Evolutionary conservation across 2,329 filamentous ascomycete genomes (phyloP).

Genomic region (Alternaria triticimaculans): DNA sequence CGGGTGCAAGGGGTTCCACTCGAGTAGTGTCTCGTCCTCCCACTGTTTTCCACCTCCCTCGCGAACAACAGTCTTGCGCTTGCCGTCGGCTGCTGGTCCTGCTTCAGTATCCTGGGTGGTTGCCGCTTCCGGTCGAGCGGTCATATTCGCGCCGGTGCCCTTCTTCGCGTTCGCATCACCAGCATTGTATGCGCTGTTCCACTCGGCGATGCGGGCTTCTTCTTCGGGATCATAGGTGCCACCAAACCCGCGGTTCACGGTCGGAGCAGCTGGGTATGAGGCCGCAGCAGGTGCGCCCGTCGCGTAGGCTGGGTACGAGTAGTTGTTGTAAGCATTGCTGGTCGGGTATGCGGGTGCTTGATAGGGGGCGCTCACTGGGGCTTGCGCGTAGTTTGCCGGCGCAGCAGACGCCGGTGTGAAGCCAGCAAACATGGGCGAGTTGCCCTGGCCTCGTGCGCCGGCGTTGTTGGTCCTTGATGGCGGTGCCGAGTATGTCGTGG

Average conservation of each 20-base stretch:
- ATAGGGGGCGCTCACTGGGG: slow-evolving; percentile 51
- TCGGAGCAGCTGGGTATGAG: slow-evolving; percentile 25
- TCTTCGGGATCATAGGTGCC: slow-evolving; percentile 73
- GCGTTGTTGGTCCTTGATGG: slow-evolving; percentile 55
- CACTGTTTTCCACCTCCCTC: slow-evolving; percentile 90
- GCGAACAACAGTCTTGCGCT: slow-evolving; percentile 85
- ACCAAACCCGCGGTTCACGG: slow-evolving; percentile 40
- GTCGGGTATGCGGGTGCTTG: slow-evolving; percentile 49
- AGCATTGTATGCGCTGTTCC: slow-evolving; percentile 87
- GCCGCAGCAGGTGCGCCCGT: slow-evolving; percentile 41
- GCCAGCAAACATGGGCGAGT: slow-evolving; percentile 55
- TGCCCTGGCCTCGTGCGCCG: slow-evolving; percentile 36
- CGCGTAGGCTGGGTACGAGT: slow-evolving; percentile 76
- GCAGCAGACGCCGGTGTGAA: slow-evolving; percentile 62
- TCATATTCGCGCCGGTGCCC: slow-evolving; percentile 50
- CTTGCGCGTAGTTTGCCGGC: slow-evolving; percentile 47
- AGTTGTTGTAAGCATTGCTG: slow-evolving; percentile 59
- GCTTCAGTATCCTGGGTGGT: slow-evolving; percentile 55
- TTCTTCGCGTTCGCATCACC: slow-evolving; percentile 59
- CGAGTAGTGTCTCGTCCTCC: slow-evolving; percentile 85
- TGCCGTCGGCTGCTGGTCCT: slow-evolving; percentile 60
- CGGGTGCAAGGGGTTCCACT: slow-evolving; percentile 95
- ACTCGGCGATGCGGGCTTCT: slow-evolving; percentile 91
- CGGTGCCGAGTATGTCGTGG: slow-evolving; percentile 66
- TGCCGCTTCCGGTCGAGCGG: slow-evolving; percentile 43